These are phyloP conservation scores for Setomelanomma holmii DNA, from an alignment of 2,329 filamentous ascomycete species.

Conservation along the genomic window DNA sequence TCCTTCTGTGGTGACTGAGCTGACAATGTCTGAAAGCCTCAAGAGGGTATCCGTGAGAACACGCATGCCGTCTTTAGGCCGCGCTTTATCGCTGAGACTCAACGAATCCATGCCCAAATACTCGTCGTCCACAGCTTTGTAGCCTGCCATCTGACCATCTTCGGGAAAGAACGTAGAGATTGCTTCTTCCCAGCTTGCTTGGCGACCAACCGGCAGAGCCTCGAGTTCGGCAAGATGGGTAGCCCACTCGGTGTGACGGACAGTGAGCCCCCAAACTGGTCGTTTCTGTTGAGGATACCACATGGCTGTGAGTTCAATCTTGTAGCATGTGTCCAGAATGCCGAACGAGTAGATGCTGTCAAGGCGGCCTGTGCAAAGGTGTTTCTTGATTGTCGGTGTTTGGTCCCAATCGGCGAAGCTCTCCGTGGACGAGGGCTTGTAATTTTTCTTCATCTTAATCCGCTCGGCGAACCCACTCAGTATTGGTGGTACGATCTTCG, in stretches of 20 bases:
- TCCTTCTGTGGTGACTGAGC: conserved; percentile 11
- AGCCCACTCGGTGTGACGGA: conserved; percentile 41
- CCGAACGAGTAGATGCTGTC: conserved; percentile 43
- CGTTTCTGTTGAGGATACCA: conserved; percentile 31
- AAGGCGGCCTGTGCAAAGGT: conserved; percentile 21
- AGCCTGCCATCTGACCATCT: conserved; percentile 24
- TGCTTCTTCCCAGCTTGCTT: conserved; percentile 29
- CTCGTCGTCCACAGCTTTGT: conserved; percentile 7
- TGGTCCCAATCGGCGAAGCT: conserved; percentile 30
- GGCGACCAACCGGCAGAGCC: conserved; percentile 26
- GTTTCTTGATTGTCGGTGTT: conserved; percentile 19
- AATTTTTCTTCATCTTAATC: conserved; percentile 22
- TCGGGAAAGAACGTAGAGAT: conserved; percentile 37
- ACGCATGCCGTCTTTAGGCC: conserved; percentile 27
- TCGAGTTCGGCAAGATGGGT: conserved; percentile 37
- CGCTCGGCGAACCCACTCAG: conserved; percentile 31
- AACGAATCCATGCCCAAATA: conserved; percentile 12
- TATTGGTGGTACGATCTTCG: conserved; percentile 27
- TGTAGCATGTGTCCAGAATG: conserved; percentile 35
- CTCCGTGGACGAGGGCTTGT: conserved; percentile 17
- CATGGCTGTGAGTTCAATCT: conserved; percentile 32
- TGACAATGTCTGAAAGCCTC: conserved; percentile 36
- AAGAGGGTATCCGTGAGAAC: conserved; percentile 32
- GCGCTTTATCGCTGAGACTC: conserved; percentile 3
- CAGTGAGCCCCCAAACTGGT: conserved; percentile 40